Evolutionary conservation across 2,329 filamentous ascomycete species (phyloP).

Genomic region (Fusarium palustre): DNA sequence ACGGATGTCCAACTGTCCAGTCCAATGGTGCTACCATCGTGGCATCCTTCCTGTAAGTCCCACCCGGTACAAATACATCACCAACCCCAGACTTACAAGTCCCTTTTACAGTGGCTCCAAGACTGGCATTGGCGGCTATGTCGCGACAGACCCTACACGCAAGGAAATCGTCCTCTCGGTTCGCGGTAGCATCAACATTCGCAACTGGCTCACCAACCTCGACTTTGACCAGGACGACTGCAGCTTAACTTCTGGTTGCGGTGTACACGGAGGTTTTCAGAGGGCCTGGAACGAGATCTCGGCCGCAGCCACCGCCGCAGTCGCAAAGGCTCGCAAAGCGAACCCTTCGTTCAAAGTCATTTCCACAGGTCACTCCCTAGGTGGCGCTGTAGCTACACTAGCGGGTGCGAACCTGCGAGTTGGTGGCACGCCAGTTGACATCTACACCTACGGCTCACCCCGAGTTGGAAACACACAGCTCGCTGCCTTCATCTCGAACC

Average conservation of each 20-base stretch:
- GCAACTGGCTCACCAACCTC: conserved; percentile 72
- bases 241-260: conserved; percentile 57
- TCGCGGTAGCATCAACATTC: conserved; percentile 68
- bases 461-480: conserved; percentile 71
- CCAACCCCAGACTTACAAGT: conserved; percentile 31
- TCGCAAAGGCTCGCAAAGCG: conserved; percentile 57
- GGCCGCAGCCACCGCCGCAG: conserved; percentile 54
- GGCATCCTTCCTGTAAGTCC: conserved; percentile 55
- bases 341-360: conserved; percentile 67
- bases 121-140: conserved; percentile 63
- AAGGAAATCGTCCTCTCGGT: conserved; percentile 69
- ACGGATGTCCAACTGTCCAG: conserved; percentile 59
- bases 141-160: conserved; percentile 62
- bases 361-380: conserved; percentile 76
- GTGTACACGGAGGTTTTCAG: conserved; percentile 69
- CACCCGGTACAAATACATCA: neutral
- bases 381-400: conserved; percentile 72
- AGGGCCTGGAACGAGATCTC: conserved; percentile 68
- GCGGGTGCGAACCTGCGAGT: conserved; percentile 67
- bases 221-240: conserved; percentile 50
- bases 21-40: conserved; percentile 58
- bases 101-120: conserved; percentile 52
- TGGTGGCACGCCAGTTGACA: conserved; percentile 59
- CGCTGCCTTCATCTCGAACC: conserved; percentile 64
- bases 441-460: conserved; percentile 76